Conservation (phyloP, 148 eudicot genomes). For the Rhododendron mucronatum region DNA sequence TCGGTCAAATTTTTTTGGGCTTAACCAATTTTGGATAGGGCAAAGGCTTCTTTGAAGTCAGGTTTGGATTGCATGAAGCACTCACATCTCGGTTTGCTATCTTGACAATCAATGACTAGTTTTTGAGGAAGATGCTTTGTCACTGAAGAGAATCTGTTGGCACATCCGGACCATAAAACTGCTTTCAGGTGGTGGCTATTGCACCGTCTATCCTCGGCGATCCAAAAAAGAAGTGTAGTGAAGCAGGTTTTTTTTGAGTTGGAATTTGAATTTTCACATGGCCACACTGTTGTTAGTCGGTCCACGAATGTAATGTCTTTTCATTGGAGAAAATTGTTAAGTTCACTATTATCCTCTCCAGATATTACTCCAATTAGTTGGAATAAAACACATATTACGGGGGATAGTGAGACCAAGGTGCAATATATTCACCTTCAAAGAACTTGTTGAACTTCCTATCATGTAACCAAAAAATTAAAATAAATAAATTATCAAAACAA, state of each 20-base stretch:
- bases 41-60: no score
- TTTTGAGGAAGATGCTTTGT: no score
- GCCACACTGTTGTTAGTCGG: background rate
- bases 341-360: background rate
- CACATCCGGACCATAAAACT: background rate
- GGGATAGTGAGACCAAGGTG: background rate
- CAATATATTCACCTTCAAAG: background rate
- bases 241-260: background rate
- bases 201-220: no score
- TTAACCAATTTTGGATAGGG: background rate
- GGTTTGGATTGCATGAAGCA: no score
- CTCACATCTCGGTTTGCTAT: no score
- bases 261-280: background rate
- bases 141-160: no score
- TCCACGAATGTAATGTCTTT: background rate
- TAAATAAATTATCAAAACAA: background rate
- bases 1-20: background rate
- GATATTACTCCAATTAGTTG: background rate
- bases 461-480: no score
- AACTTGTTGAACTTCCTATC: background rate
- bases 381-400: background rate
- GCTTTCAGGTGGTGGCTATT: background rate
- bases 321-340: background rate
- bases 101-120: no score
- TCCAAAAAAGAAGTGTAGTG: no score